A percentile compares a stretch with the other conserved stretches of the same genome.
phyloP scores from a whole-genome alignment of 1,284 basidiomycete species.

The Ceratobasidium sp. region DNA sequence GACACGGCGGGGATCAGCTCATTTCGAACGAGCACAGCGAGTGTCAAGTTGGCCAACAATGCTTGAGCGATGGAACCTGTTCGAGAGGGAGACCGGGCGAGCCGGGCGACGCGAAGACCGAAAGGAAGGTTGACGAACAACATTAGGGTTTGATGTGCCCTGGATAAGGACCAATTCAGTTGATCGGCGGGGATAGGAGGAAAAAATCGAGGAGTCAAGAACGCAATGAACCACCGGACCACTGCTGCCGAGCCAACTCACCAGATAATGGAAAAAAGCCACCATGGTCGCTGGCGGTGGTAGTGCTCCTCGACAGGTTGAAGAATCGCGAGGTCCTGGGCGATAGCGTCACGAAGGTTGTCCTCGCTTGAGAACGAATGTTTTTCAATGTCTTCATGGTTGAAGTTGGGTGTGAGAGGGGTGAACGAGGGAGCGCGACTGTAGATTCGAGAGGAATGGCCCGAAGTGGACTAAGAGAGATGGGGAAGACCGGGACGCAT shows the following conservation, averaged over 20 bases:
- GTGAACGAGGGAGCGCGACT: not conserved
- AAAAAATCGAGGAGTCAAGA: not conserved
- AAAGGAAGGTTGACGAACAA: constrained; percentile 18
- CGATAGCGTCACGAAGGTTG: not conserved
- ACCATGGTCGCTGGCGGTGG: constrained; percentile 27
- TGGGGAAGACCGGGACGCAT: not conserved
- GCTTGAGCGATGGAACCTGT: constrained; percentile 18
- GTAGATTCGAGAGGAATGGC: constrained; percentile 11
- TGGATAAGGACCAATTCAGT: not conserved
- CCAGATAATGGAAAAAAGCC: constrained; percentile 33
- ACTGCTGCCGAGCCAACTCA: not conserved
- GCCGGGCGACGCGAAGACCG: not conserved
- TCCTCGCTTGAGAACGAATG: constrained; percentile 22
- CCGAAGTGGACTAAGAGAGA: not conserved
- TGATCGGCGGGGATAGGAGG: not conserved
- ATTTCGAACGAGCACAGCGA: constrained; percentile 23
- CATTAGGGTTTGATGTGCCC: constrained; percentile 33
- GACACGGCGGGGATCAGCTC: not conserved
- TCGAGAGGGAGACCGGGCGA: not conserved
- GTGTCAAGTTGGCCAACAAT: constrained; percentile 13
- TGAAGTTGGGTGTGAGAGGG: not conserved
- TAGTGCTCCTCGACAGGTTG: constrained; percentile 29
- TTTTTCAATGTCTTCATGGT: constrained; percentile 14
- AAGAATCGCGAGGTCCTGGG: constrained; percentile 10
- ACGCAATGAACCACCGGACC: not conserved